These are phyloP conservation scores for Pezicula rhizophila DNA, from an alignment of 2,329 filamentous ascomycete species.

Conservation along the genomic window DNA sequence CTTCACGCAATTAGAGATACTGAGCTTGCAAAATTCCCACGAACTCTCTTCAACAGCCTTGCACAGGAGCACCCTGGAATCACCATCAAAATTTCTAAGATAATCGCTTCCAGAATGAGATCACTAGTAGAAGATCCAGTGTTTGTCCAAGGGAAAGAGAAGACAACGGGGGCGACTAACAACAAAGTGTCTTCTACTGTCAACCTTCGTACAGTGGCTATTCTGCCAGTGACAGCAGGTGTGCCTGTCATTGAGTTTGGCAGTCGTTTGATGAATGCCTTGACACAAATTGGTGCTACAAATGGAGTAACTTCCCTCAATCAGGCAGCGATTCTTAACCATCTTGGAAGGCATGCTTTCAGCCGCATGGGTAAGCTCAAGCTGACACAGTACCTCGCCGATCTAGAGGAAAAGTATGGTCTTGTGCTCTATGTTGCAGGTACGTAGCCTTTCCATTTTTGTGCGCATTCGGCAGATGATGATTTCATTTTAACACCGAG, in stretches of 20 bases:
- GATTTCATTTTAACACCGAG: slow-evolving; percentile 18
- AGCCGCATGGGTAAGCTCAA: slow-evolving; percentile 96
- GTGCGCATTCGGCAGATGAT: slow-evolving; percentile 35
- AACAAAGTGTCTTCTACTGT: slow-evolving; percentile 76
- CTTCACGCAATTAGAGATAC: slow-evolving; percentile 95
- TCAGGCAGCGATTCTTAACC: slow-evolving; percentile 88
- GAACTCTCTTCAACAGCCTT: slow-evolving; percentile 93
- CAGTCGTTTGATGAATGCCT: slow-evolving; percentile 78
- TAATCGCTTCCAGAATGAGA: slow-evolving; percentile 93
- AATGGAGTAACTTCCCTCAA: slow-evolving; percentile 91
- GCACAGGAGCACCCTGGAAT: slow-evolving; percentile 96
- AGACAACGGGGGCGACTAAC: slow-evolving; percentile 49
- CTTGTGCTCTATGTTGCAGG: slow-evolving; percentile 89
- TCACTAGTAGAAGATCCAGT: slow-evolving; percentile 77
- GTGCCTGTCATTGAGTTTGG: slow-evolving; percentile 94
- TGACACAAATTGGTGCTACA: slow-evolving; percentile 81
- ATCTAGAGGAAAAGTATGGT: slow-evolving; percentile 94
- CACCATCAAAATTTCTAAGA: slow-evolving; percentile 98
- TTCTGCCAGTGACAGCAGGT: slow-evolving; percentile 83
- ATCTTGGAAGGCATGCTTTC: slow-evolving; percentile 92
- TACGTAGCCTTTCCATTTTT: slow-evolving; percentile 32
- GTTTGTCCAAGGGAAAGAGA: slow-evolving; percentile 58
- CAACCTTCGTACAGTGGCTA: slow-evolving; percentile 87
- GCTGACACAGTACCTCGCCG: slow-evolving; percentile 89
- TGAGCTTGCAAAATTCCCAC: slow-evolving; percentile 91